These are phyloP conservation scores for Alternaria atra DNA, from an alignment of 2,329 filamentous ascomycete genomes.

Conservation along the genomic window DNA sequence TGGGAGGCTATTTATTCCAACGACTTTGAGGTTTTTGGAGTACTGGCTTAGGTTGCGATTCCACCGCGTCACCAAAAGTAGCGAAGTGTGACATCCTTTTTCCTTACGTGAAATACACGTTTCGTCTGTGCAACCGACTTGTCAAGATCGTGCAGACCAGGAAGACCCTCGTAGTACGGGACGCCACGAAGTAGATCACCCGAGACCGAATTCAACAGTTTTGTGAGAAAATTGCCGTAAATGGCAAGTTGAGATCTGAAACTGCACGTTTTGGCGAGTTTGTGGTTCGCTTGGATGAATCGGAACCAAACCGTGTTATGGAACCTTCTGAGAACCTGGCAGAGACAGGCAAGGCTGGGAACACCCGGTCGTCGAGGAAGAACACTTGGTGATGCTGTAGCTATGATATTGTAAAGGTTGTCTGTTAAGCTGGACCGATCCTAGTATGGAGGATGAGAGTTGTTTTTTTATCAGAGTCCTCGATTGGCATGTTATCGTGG, in stretches of 20 bases:
- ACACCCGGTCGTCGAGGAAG: too few species aligned
- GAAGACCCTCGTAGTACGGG: slow-evolving; percentile 9
- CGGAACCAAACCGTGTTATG: too few species aligned
- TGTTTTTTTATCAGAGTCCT: too few species aligned
- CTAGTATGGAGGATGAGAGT: background rate
- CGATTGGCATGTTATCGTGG: background rate
- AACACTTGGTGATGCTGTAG: too few species aligned
- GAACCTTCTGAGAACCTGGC: background rate
- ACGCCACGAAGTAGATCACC: slow-evolving; percentile 38
- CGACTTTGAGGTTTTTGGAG: too few species aligned
- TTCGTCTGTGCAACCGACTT: background rate
- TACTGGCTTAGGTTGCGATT: too few species aligned
- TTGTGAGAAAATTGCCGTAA: slow-evolving; percentile 25
- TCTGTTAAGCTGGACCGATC: too few species aligned
- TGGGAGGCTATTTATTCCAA: too few species aligned
- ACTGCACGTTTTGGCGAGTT: slow-evolving; percentile 1
- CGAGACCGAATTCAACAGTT: slow-evolving; percentile 34
- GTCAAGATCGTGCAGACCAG: slow-evolving; percentile 3
- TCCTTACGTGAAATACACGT: too few species aligned
- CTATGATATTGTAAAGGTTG: too few species aligned
- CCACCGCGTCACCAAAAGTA: background rate
- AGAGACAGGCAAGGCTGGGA: background rate
- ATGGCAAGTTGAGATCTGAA: slow-evolving; percentile 28
- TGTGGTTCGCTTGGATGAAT: slow-evolving; percentile 16
- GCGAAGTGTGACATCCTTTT: background rate